These are phyloP conservation scores for Geotrichum klebahnii DNA, from an alignment of 1,139 yeast genomes.

Conservation along the genomic window DNA sequence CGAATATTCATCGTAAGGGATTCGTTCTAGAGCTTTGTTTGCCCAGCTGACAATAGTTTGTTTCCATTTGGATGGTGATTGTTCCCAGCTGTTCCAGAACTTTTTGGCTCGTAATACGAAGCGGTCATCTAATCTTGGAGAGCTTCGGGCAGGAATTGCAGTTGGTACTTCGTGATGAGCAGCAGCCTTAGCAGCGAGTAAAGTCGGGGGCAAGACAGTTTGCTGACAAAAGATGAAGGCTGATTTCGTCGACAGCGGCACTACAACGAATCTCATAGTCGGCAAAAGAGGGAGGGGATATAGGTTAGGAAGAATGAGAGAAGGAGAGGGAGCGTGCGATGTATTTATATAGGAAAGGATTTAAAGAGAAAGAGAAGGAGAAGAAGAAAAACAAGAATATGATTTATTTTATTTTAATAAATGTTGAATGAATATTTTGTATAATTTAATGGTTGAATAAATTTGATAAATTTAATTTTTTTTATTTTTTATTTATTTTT, in stretches of 20 bases:
- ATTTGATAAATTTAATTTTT: too few species aligned
- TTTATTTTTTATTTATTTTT: too few species aligned
- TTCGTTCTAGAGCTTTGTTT: conserved; percentile 42
- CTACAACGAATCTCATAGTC: conserved; percentile 33
- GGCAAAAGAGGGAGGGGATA: background rate
- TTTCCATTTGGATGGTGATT: conserved; percentile 44
- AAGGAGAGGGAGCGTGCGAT: too few species aligned
- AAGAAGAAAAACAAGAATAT: background rate
- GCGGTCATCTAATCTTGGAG: conserved; percentile 42
- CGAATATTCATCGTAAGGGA: conserved; percentile 53
- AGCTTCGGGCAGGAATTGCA: conserved; percentile 26
- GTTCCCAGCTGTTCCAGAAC: conserved; percentile 46
- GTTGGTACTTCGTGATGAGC: background rate
- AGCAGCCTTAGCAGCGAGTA: conserved; percentile 11
- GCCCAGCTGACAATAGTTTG: conserved; percentile 44
- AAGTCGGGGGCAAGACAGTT: conserved; percentile 27
- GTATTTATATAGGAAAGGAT: too few species aligned
- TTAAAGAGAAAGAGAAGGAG: background rate
- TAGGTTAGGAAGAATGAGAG: background rate
- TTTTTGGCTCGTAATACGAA: conserved; percentile 47
- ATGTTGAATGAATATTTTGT: too few species aligned
- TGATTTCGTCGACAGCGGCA: conserved; percentile 32
- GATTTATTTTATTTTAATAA: background rate
- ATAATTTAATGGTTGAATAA: too few species aligned
- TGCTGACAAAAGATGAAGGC: conserved; percentile 36